Evolutionary conservation across 768 basidiomycete species (phyloP), one percentile per base, ranked within the genome.

Genomic region (Hericium coralloides): DNA sequence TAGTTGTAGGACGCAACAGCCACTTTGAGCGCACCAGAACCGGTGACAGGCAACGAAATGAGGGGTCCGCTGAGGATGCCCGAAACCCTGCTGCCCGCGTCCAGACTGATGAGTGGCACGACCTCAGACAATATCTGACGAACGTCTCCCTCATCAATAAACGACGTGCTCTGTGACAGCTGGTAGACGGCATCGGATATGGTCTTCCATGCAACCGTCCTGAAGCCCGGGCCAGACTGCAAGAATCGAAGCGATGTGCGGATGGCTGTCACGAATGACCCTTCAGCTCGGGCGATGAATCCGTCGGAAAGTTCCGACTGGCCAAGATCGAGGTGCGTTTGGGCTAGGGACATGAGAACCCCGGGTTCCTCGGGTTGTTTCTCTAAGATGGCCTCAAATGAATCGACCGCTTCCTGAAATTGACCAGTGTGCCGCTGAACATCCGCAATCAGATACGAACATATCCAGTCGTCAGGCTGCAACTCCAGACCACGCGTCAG

Each of bases 161-260:
- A 84, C 4, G 72, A 70, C 2, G 79, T 71, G 48, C 76, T 73
- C 26, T 68, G 70, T 3, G 87, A 85, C 12, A 98, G 71, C 51
- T 80, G 77, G 63, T 83, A 82, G 4, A 89, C 68, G 3, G 87
- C 83, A 67, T 99, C 95, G 0, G 82, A 89, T 12, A 85, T 75
- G 7, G 77, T 72, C 68, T 98, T 98, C 95, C 95, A 98, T 4
- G 80, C 80, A 2, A 90, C 74, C 4, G 79, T 73, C 17, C 88
- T 80, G 67, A 89, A 87, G 1, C 87, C 85, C 9, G 81, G 68
- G 45, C 78, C 78, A 17, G 73, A 72, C 45, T 77, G 71, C 53
- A 88, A 69, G n/a, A 75, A 67, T 41, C 68, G 66, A 52, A 86
- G 64, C 17, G 83, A 76, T 14, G 79, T 73, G 5, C 66, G 64